Evolutionary conservation across 352 stramenopile genomes (phyloP).

Genomic region (Phytophthora vignae): DNA sequence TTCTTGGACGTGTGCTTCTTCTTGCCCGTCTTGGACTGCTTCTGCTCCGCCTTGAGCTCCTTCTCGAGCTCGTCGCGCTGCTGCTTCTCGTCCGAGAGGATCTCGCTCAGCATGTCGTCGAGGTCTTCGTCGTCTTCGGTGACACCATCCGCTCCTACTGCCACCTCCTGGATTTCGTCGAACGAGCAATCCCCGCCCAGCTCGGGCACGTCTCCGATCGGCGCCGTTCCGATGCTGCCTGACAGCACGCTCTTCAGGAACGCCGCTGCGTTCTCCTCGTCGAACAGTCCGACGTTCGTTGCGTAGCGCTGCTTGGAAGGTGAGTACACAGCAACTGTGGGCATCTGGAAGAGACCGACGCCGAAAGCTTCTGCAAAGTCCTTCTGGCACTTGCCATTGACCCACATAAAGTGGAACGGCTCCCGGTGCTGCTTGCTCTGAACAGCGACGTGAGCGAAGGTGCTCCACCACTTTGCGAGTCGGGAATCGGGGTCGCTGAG

Average conservation of each 20-base stretch:
- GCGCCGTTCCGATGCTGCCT: slow-evolving; percentile 65
- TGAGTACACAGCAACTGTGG: slow-evolving; percentile 77
- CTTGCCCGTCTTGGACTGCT: slow-evolving; percentile 51
- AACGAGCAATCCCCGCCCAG: slow-evolving; percentile 59
- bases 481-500: slow-evolving; percentile 49
- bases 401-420: slow-evolving; percentile 80
- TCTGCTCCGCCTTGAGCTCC: slow-evolving; percentile 49
- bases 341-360: slow-evolving; percentile 79
- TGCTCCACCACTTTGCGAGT: slow-evolving; percentile 49
- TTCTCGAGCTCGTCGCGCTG: slow-evolving; percentile 64
- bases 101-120: slow-evolving; percentile 76
- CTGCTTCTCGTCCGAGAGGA: slow-evolving; percentile 72
- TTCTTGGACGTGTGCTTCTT: slow-evolving; percentile 62
- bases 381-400: slow-evolving; percentile 80
- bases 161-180: slow-evolving; percentile 55
- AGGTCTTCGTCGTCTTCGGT: slow-evolving; percentile 66
- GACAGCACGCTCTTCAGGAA: slow-evolving; percentile 78
- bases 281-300: slow-evolving; percentile 73
- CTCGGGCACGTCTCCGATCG: slow-evolving; percentile 50
- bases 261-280: slow-evolving; percentile 56
- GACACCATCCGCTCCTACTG: slow-evolving; percentile 16
- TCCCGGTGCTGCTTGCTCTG: slow-evolving; percentile 61
- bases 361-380: slow-evolving; percentile 74
- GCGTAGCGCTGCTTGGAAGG: slow-evolving; percentile 78
- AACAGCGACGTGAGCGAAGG: slow-evolving; percentile 52